Conservation (phyloP, 2,329 filamentous ascomycete genomes). For the Graphilbum fragrans region DNA sequence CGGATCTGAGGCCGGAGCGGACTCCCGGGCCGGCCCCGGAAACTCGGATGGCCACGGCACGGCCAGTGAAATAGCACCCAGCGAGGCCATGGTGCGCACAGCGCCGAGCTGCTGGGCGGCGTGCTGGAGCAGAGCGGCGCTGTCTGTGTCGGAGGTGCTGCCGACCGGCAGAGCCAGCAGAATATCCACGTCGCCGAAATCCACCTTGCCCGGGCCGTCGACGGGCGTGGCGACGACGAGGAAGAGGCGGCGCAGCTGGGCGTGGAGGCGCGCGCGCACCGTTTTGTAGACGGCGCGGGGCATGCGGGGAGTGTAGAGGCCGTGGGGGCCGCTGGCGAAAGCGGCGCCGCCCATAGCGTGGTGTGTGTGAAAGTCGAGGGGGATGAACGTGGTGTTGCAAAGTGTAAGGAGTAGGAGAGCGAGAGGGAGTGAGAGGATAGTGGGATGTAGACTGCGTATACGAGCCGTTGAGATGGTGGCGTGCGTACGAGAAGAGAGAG, state of each 20-base stretch:
- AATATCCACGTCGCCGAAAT: slow-evolving; percentile 65
- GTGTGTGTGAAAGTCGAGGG: background rate
- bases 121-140: background rate
- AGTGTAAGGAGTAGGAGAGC: too few relatives aligned
- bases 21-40: background rate
- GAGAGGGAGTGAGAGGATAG: too few relatives aligned
- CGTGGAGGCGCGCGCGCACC: slow-evolving; percentile 32
- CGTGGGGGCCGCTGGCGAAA: slow-evolving; percentile 33
- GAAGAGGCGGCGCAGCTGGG: slow-evolving; percentile 38
- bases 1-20: background rate
- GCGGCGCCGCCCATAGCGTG: slow-evolving; percentile 52
- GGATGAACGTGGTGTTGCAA: background rate
- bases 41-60: slow-evolving; percentile 36
- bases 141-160: background rate
- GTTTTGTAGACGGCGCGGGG: slow-evolving; percentile 39
- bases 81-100: slow-evolving; percentile 17
- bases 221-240: slow-evolving; percentile 44
- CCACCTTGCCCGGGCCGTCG: slow-evolving; percentile 55
- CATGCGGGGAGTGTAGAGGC: slow-evolving; percentile 56
- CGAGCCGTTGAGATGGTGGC: too few relatives aligned
- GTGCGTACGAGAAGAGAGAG: too few relatives aligned
- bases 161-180: slow-evolving; percentile 31
- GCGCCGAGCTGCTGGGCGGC: slow-evolving; percentile 28
- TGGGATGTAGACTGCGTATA: too few relatives aligned
- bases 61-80: slow-evolving; percentile 31